phyloP scores from a whole-genome alignment of 495 filamentous ascomycete species.

The Xylaria palmicola region DNA sequence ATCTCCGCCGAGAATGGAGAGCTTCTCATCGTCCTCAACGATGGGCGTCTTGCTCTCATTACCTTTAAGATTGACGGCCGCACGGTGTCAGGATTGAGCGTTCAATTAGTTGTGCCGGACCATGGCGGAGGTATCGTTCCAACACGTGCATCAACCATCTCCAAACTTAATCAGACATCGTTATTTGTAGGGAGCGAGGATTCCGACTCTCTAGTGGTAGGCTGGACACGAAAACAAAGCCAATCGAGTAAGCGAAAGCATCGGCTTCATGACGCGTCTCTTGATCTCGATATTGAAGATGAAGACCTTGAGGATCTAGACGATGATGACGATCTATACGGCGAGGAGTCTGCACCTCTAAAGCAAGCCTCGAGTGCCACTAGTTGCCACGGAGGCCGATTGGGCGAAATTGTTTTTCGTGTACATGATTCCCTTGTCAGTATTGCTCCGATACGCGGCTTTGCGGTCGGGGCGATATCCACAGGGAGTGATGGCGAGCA shows the following conservation, averaged over 20 bases:
- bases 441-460: slow-evolving; percentile 72
- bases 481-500: slow-evolving; percentile 41
- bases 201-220: slow-evolving; percentile 76
- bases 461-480: slow-evolving; percentile 25
- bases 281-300: slow-evolving; percentile 53
- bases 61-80: slow-evolving; percentile 89
- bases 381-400: slow-evolving; percentile 34
- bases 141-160: slow-evolving; percentile 65
- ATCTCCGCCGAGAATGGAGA: slow-evolving; percentile 74
- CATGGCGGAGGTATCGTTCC: slow-evolving; percentile 60
- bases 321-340: slow-evolving; percentile 62
- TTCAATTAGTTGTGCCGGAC: slow-evolving; percentile 61
- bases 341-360: slow-evolving; percentile 57
- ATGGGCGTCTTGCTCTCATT: slow-evolving; percentile 71
- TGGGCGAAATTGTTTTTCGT: slow-evolving; percentile 68
- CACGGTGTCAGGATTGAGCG: slow-evolving; percentile 78
- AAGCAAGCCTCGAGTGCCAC: slow-evolving; percentile 16
- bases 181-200: slow-evolving; percentile 85
- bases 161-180: slow-evolving; percentile 63
- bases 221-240: slow-evolving; percentile 64
- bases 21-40: slow-evolving; percentile 76
- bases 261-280: slow-evolving; percentile 31
- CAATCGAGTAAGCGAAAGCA: slow-evolving; percentile 54
- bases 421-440: slow-evolving; percentile 74
- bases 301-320: slow-evolving; percentile 57